phyloP scores from a whole-genome alignment of 2,329 filamentous ascomycete genomes.

The Clonostachys chloroleuca region DNA sequence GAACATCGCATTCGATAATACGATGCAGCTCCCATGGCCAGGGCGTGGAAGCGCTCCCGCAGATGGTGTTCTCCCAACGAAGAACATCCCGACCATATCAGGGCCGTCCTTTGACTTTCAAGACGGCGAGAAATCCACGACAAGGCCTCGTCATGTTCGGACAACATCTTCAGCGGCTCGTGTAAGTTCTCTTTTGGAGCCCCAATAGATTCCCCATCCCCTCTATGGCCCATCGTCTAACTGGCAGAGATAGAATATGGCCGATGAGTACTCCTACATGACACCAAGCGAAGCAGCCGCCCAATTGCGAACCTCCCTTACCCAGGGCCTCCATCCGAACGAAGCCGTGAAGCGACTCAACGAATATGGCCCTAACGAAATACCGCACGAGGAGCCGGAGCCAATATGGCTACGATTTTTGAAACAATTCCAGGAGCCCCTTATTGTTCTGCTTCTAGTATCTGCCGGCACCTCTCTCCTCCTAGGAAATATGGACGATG shows the following conservation, averaged over 20 bases:
- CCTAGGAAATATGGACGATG: conserved; percentile 92
- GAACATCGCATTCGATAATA: background rate
- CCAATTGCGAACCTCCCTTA: conserved; percentile 76
- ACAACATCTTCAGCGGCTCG: conserved; percentile 52
- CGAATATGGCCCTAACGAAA: conserved; percentile 85
- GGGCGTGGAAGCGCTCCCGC: conserved; percentile 20
- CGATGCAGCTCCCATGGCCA: conserved; percentile 31
- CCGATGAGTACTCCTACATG: conserved; percentile 61
- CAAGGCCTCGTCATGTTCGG: conserved; percentile 30
- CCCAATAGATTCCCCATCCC: background rate
- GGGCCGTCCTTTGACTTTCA: conserved; percentile 14
- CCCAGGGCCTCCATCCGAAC: conserved; percentile 71
- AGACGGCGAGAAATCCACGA: conserved; percentile 15
- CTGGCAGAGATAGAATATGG: conserved; percentile 34
- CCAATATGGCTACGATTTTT: conserved; percentile 92
- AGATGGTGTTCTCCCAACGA: conserved; percentile 23
- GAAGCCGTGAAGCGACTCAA: conserved; percentile 78
- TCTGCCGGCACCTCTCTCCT: conserved; percentile 86
- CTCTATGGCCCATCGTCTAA: conserved; percentile 8
- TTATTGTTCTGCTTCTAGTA: conserved; percentile 86
- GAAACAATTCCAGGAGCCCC: conserved; percentile 93
- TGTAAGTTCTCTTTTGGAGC: conserved; percentile 25
- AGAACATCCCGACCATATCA: conserved; percentile 22
- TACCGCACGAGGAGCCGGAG: conserved; percentile 89
- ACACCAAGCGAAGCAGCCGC: conserved; percentile 75